Percentiles rank a stretch among this genome's conserved stretches.
phyloP scores from a whole-genome alignment of 169 alveolate genomes.

The Cryptosporidium sp. region DNA sequence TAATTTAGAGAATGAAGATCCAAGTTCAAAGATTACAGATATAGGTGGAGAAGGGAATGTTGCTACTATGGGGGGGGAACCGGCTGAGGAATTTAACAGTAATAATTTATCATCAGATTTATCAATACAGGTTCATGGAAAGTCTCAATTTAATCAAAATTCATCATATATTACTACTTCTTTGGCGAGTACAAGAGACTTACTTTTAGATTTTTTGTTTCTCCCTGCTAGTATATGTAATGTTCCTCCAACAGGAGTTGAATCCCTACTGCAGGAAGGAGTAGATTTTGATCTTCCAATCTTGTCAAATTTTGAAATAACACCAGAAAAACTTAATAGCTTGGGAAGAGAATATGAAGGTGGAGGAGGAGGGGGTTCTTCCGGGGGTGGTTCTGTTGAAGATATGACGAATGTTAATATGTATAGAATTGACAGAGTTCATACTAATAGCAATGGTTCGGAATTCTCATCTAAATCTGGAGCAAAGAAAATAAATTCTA shows the following conservation, averaged over 20 bases:
- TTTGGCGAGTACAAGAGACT: conserved; percentile 37
- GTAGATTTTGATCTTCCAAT: conserved; percentile 49
- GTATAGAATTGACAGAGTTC: not conserved
- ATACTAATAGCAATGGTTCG: not conserved
- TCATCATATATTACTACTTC: conserved; percentile 60
- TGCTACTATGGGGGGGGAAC: no score
- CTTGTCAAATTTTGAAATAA: not conserved
- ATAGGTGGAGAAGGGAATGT: no score
- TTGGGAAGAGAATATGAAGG: not conserved
- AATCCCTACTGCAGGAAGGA: conserved; percentile 48
- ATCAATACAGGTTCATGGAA: conserved; percentile 9
- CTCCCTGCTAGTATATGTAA: conserved; percentile 67
- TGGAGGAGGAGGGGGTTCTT: not conserved
- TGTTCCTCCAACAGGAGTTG: conserved; percentile 76
- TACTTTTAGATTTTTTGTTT: conserved; percentile 47
- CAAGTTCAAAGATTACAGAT: not conserved
- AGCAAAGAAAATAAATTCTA: not conserved
- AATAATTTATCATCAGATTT: not conserved
- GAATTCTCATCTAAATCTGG: not conserved
- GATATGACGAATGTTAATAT: not conserved
- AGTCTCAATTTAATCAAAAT: not conserved
- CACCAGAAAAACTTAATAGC: not conserved
- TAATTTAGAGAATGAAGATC: not conserved
- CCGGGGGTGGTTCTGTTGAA: not conserved
- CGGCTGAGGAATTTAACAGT: not conserved